These are phyloP conservation scores for Begonia peltatifolia DNA, from an alignment of 306 rosid genomes.

Conservation along the genomic window DNA sequence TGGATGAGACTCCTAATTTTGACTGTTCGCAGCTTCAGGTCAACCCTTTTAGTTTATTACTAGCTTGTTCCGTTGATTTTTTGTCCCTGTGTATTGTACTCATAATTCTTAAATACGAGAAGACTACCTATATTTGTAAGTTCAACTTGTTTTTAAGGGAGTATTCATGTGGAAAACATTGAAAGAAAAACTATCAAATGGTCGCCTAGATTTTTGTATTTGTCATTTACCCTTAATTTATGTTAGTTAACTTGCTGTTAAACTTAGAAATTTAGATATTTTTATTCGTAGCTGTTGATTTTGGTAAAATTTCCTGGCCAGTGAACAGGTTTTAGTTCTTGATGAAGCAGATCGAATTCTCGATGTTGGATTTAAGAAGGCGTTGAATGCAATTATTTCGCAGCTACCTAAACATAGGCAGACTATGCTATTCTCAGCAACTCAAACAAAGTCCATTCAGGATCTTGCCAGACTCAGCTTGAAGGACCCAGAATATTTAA, in stretches of 20 bases:
- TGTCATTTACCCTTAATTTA: neutral
- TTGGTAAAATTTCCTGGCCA: slow-evolving; percentile 25
- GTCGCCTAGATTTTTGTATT: neutral
- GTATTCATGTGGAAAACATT: too few relatives aligned
- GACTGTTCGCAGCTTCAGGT: slow-evolving; percentile 90
- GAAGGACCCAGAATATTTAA: slow-evolving; percentile 90
- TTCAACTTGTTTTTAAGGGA: too few relatives aligned
- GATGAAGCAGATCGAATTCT: slow-evolving; percentile 97
- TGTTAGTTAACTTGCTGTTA: neutral
- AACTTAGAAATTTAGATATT: neutral
- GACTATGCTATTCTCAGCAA: slow-evolving; percentile 87
- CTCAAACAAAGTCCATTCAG: slow-evolving; percentile 75
- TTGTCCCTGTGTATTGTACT: neutral
- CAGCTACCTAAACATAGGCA: slow-evolving; percentile 82
- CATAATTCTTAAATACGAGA: too few relatives aligned
- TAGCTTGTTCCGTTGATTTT: neutral
- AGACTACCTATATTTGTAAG: too few relatives aligned
- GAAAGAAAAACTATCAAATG: too few relatives aligned
- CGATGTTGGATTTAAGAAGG: slow-evolving; percentile 62
- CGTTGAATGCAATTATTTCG: slow-evolving; percentile 66
- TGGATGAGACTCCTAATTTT: slow-evolving; percentile 91
- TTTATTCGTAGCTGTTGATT: slow-evolving; percentile 14
- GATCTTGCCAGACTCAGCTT: slow-evolving; percentile 93
- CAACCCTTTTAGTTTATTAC: slow-evolving; percentile 6
- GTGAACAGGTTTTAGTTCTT: slow-evolving; percentile 69